Evolutionary conservation across 305 asterid species (phyloP).

Genomic region (Solanum chacoense): DNA sequence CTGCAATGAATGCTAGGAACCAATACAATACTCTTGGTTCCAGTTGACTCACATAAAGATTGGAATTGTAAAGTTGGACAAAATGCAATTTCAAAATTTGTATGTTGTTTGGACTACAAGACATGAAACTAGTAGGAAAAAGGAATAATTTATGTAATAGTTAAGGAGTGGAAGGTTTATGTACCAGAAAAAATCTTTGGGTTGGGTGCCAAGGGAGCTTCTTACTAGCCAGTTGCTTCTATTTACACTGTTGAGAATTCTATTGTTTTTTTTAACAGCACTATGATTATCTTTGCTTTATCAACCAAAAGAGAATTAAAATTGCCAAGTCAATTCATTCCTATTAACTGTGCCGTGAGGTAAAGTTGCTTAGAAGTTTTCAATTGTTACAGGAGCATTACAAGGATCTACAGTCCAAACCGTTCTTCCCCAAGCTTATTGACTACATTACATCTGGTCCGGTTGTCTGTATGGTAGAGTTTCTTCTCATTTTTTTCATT

Average conservation of each 20-base stretch:
- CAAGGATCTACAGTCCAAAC: constrained; percentile 67
- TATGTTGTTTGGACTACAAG: not conserved
- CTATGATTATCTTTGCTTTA: not conserved
- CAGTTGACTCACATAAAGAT: not conserved
- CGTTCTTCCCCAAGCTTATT: constrained; percentile 79
- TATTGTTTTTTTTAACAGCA: not conserved
- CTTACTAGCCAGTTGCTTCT: not conserved
- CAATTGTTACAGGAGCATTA: constrained; percentile 63
- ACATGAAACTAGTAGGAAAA: not conserved
- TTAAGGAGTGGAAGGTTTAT: not conserved
- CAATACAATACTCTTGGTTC: not conserved
- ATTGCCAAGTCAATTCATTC: not conserved
- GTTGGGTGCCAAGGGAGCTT: not conserved
- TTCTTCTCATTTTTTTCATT: not conserved
- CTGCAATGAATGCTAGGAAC: not conserved
- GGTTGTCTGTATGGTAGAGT: constrained; percentile 78
- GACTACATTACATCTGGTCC: constrained; percentile 89
- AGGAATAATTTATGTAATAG: not conserved
- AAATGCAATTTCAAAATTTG: not conserved
- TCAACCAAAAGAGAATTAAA: not conserved
- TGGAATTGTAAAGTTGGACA: not conserved
- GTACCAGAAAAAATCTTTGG: not conserved
- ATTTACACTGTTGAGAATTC: not conserved
- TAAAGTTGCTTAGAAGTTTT: not conserved
- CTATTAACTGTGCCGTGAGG: not conserved